Evolutionary conservation across 768 basidiomycete species (phyloP), one percentile per base, ranked within the genome.

Genomic region (Pisolithus albus): DNA sequence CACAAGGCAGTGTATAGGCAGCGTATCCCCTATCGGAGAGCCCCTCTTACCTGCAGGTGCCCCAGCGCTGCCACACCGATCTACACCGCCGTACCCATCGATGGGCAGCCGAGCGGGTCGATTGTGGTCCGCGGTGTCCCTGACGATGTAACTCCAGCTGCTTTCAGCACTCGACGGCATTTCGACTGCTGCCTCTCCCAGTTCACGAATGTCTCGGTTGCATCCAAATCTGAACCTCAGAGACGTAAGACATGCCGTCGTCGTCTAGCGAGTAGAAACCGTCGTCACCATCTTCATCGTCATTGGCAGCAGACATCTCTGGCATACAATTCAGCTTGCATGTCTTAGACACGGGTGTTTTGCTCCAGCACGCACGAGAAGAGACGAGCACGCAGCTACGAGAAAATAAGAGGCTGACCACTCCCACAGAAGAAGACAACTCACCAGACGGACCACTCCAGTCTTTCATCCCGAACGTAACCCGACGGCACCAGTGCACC

Each of bases 141-240:
- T 82, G 43, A 95, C 76, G 51, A 91, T n/a, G n/a, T 82, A 23
- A 96, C 71, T 3, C 94, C 94, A 0, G 92, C 92, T 0, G 90
- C 88, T 62, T 90, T 83, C n/a, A 97, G 72, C 7, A 96, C 90
- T n/a, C 85, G 77, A 57, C 82, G 82, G 21, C 90, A 75, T 62
- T 95, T 92, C 16, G 77, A 69, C 51, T 84, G 90, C 26, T 89
- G 80, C 16, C 80, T 78, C 47, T 75, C 75, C 10, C 71, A 71
- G 49, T 84, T 81, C 40, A 73, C 77, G 36, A 72, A 73, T 28
- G 75, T 75, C 56, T 77, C 75, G 34, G 70, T 71, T 52, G 56
- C 58, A 1, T 57, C 59, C 49, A 63, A 62, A 45, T 61, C 60
- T 26, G 43, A 45, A 30, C 53, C 32, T 63, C 65, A 2, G 59